phyloP scores from a whole-genome alignment of 352 stramenopile species.

The Saprolegnia parasitica region DNA sequence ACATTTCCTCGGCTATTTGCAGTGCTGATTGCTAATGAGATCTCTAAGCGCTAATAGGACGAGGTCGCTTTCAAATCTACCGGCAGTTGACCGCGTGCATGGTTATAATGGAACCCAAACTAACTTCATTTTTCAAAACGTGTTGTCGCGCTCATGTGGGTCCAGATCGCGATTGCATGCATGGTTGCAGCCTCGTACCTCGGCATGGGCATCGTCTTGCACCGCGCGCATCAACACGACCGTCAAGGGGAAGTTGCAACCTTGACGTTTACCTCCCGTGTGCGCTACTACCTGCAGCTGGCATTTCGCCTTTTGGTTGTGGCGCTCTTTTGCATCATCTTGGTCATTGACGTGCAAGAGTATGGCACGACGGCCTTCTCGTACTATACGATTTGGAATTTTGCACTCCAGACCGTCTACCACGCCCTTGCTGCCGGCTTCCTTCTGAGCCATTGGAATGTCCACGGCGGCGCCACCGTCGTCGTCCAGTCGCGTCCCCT shows the following conservation, averaged over 20 bases:
- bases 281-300: conserved; percentile 1
- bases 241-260: not conserved
- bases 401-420: conserved; percentile 21
- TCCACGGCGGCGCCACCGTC: not conserved
- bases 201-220: not conserved
- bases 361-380: not conserved
- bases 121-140: too few relatives aligned
- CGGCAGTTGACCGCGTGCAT: too few relatives aligned
- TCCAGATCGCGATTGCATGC: too few relatives aligned
- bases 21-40: too few relatives aligned
- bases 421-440: not conserved
- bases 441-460: conserved; percentile 10
- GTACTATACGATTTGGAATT: conserved; percentile 27
- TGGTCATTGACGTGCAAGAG: not conserved
- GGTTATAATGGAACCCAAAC: too few relatives aligned
- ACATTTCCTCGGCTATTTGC: too few relatives aligned
- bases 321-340: not conserved
- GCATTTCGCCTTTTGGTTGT: not conserved
- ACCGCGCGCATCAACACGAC: not conserved
- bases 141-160: too few relatives aligned
- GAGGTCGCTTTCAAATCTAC: too few relatives aligned
- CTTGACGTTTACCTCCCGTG: not conserved
- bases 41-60: too few relatives aligned
- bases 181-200: too few relatives aligned
- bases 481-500: not conserved